A percentile compares a stretch with the other conserved stretches of the same genome.
phyloP scores from a whole-genome alignment of 2,329 filamentous ascomycete species.

The Hypoxylon sp. region DNA sequence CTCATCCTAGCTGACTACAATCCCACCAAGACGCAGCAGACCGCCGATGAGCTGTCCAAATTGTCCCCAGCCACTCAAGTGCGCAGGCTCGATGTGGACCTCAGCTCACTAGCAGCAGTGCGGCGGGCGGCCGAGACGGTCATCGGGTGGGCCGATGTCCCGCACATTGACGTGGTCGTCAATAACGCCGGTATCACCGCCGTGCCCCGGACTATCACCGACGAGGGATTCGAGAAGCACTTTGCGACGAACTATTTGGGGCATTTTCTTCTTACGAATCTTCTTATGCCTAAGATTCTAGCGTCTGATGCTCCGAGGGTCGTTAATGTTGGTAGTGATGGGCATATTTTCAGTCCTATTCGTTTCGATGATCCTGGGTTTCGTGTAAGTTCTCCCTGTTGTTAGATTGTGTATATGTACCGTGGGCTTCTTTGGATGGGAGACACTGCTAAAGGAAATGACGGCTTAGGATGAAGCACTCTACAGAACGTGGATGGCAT shows the following conservation, averaged over 20 bases:
- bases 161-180: conserved; percentile 32
- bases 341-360: conserved; percentile 60
- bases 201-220: conserved; percentile 44
- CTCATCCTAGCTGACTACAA: background rate
- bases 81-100: background rate
- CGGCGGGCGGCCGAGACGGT: background rate
- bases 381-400: background rate
- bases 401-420: background rate
- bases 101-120: background rate
- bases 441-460: background rate
- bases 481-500: conserved; percentile 54
- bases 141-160: background rate
- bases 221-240: conserved; percentile 59
- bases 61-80: background rate
- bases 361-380: conserved; percentile 51
- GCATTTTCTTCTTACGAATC: conserved; percentile 59
- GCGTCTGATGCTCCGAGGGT: conserved; percentile 54
- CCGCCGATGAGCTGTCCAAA: background rate
- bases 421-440: background rate
- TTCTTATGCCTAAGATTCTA: conserved; percentile 55
- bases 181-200: conserved; percentile 58
- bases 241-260: conserved; percentile 59
- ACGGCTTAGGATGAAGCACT: conserved; percentile 37
- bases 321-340: conserved; percentile 62
- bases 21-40: background rate